A percentile compares a stretch with the other conserved stretches of the same genome.
Conservation (phyloP, 2,329 filamentous ascomycete genomes). For the Curvularia lunata region DNA sequence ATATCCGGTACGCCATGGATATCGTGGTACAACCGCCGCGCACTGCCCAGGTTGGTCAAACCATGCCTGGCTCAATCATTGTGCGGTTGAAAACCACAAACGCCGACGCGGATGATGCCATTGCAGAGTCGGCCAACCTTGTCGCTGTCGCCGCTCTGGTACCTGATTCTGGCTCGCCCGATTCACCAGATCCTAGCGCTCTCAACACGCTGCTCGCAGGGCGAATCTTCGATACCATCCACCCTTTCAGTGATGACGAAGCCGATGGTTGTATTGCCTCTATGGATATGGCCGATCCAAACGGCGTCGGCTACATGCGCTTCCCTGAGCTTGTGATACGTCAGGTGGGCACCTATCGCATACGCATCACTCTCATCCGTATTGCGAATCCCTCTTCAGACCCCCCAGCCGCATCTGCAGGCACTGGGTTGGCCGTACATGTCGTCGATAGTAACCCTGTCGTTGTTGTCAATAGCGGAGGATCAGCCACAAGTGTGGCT, state of each 20-base stretch:
- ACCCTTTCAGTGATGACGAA: constrained; percentile 47
- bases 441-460: constrained; percentile 46
- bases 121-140: constrained; percentile 43
- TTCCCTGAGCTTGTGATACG: constrained; percentile 47
- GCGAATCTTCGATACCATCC: constrained; percentile 44
- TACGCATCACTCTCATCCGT: constrained; percentile 48
- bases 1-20: constrained; percentile 49
- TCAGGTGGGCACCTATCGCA: constrained; percentile 46
- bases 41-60: constrained; percentile 41
- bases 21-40: constrained; percentile 47
- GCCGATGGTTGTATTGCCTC: constrained; percentile 45
- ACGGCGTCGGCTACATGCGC: constrained; percentile 48
- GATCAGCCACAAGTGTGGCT: constrained; percentile 24
- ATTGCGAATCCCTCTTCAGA: constrained; percentile 39
- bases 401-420: constrained; percentile 30
- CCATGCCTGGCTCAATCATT: constrained; percentile 41
- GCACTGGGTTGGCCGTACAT: constrained; percentile 40
- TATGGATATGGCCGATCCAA: constrained; percentile 45
- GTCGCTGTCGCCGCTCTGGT: constrained; percentile 44
- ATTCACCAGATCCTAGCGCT: constrained; percentile 36
- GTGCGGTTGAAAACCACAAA: constrained; percentile 45
- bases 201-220: constrained; percentile 42
- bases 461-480: constrained; percentile 38
- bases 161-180: constrained; percentile 36
- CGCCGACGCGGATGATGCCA: constrained; percentile 40